Percentiles rank a stretch among this genome's conserved stretches.
Conservation (phyloP, 495 filamentous ascomycete species). For the Talaromyces proteolyticus region DNA sequence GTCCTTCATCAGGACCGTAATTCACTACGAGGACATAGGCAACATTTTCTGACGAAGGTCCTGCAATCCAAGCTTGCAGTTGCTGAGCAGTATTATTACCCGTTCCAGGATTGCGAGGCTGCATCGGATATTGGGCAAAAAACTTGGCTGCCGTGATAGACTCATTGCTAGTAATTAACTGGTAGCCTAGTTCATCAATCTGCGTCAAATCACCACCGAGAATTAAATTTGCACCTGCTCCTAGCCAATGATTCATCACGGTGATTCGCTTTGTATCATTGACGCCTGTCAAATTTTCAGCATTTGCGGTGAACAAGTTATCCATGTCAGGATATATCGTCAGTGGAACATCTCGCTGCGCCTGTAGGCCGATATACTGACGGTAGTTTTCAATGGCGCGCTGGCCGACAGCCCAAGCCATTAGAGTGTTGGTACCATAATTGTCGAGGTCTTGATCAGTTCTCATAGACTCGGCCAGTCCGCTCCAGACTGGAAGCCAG, state of each 20-base stretch:
- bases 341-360: neutral
- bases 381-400: slow-evolving; percentile 2
- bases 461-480: neutral
- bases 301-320: neutral
- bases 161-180: neutral
- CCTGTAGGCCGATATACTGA: neutral
- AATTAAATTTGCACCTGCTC: neutral
- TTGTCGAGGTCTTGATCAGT: slow-evolving; percentile 1
- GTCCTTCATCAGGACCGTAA: neutral
- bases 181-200: neutral
- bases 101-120: neutral
- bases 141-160: neutral
- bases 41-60: neutral
- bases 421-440: neutral
- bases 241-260: slow-evolving; percentile 3
- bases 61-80: neutral
- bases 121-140: slow-evolving; percentile 1
- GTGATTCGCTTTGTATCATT: neutral
- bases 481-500: neutral
- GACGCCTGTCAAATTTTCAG: slow-evolving; percentile 1
- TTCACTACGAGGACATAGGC: slow-evolving; percentile 1
- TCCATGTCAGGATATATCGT: slow-evolving; percentile 3
- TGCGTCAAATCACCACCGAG: neutral
- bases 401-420: neutral
- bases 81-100: neutral